A percentile compares a stretch with the other conserved stretches of the same genome.
phyloP scores from a whole-genome alignment of 2,329 filamentous ascomycete species.

The Paradendryphiella salina region DNA sequence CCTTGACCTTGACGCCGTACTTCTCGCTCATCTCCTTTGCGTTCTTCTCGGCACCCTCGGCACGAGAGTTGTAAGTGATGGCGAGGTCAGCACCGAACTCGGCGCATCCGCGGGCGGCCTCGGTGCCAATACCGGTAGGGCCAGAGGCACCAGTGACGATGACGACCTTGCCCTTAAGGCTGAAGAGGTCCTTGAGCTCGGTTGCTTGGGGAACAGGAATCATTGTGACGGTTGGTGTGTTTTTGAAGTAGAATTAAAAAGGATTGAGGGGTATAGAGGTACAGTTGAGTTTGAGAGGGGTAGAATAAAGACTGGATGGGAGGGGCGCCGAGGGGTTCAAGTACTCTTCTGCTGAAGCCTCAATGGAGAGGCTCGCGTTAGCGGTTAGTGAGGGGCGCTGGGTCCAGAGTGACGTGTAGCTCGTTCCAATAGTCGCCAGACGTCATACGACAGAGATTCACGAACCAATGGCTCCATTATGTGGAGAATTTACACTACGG shows the following conservation, averaged over 20 bases:
- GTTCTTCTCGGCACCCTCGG: constrained; percentile 66
- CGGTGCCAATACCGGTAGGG: constrained; percentile 69
- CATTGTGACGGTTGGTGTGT: constrained; percentile 48
- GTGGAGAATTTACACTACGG: constrained; percentile 29
- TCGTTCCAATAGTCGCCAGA: constrained; percentile 14
- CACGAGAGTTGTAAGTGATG: constrained; percentile 67
- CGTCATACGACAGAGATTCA: constrained; percentile 24
- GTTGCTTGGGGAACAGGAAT: constrained; percentile 59
- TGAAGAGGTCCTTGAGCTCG: constrained; percentile 60
- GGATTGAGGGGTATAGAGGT: not conserved
- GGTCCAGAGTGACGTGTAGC: constrained; percentile 36
- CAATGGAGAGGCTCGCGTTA: constrained; percentile 29
- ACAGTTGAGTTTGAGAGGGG: constrained; percentile 19
- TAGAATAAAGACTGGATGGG: constrained; percentile 12
- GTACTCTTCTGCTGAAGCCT: constrained; percentile 31
- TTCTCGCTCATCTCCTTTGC: constrained; percentile 62
- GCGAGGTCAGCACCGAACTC: constrained; percentile 67
- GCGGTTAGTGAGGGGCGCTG: constrained; percentile 36
- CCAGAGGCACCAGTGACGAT: constrained; percentile 60
- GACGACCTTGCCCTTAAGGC: constrained; percentile 59
- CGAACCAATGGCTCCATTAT: constrained; percentile 26
- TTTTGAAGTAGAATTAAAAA: constrained; percentile 5
- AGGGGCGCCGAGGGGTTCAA: constrained; percentile 40
- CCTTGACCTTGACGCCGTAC: constrained; percentile 68
- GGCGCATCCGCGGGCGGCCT: constrained; percentile 66